Conservation (phyloP, 2,329 filamentous ascomycete species). For the Sphaerulina musiva region DNA sequence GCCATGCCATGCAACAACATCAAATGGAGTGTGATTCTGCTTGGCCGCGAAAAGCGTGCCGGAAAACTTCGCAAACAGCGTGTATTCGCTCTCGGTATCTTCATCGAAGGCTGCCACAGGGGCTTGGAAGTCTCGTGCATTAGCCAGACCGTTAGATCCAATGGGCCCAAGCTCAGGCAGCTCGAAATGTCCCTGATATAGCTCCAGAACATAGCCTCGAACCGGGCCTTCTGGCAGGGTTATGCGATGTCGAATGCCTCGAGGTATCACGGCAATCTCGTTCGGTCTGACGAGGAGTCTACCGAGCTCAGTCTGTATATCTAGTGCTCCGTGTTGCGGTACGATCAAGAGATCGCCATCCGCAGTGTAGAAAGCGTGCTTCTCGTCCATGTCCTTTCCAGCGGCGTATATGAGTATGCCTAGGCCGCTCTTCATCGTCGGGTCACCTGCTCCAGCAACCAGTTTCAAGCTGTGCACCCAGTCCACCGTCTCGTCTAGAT, state of each 20-base stretch:
- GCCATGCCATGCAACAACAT: slow-evolving; percentile 68
- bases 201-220: slow-evolving; percentile 60
- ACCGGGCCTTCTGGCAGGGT: slow-evolving; percentile 53
- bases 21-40: slow-evolving; percentile 62
- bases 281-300: slow-evolving; percentile 58
- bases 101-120: slow-evolving; percentile 55
- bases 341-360: slow-evolving; percentile 64
- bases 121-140: slow-evolving; percentile 58
- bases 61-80: slow-evolving; percentile 56
- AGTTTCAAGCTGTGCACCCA: slow-evolving; percentile 65
- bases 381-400: slow-evolving; percentile 67
- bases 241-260: slow-evolving; percentile 60
- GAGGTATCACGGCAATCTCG: slow-evolving; percentile 61
- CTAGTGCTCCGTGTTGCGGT: slow-evolving; percentile 57
- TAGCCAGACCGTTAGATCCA: slow-evolving; percentile 60
- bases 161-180: slow-evolving; percentile 62
- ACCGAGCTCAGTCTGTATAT: slow-evolving; percentile 64
- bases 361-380: slow-evolving; percentile 74
- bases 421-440: slow-evolving; percentile 68
- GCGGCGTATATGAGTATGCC: slow-evolving; percentile 77
- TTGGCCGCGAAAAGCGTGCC: slow-evolving; percentile 55
- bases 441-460: slow-evolving; percentile 72
- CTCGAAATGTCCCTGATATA: slow-evolving; percentile 58
- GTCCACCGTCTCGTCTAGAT: slow-evolving; percentile 61
- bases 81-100: slow-evolving; percentile 50